phyloP scores from a whole-genome alignment of 2,329 filamentous ascomycete species.

The Xylaria sp. region DNA sequence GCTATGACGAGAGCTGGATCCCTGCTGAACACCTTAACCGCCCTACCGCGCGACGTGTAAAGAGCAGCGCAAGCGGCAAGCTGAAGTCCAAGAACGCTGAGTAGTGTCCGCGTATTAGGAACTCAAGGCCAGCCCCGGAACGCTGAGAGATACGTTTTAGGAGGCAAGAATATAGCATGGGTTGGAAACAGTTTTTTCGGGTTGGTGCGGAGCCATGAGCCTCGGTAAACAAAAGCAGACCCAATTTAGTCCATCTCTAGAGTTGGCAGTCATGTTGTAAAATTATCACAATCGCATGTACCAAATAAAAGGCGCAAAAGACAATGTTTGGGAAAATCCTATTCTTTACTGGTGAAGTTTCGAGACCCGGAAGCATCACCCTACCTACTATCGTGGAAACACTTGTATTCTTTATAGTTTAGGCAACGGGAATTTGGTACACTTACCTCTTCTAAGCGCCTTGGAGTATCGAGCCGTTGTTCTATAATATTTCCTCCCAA shows the following conservation, averaged over 20 bases:
- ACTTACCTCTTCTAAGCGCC: too few species aligned
- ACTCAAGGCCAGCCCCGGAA: background rate
- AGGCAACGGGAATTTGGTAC: background rate
- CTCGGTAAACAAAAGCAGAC: constrained; percentile 12
- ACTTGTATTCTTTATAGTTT: background rate
- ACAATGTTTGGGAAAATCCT: background rate
- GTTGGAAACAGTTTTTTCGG: constrained; percentile 14
- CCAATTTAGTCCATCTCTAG: constrained; percentile 1
- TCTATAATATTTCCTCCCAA: too few species aligned
- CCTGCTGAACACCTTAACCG: constrained; percentile 87
- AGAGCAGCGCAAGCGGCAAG: constrained; percentile 60
- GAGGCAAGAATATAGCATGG: constrained; percentile 12
- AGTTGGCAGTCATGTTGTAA: constrained; percentile 18
- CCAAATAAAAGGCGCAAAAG: constrained; percentile 19
- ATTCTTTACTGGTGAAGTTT: background rate
- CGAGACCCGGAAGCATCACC: background rate
- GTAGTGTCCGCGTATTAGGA: constrained; percentile 32
- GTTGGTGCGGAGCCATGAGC: background rate
- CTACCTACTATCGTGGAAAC: background rate
- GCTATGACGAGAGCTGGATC: constrained; percentile 94
- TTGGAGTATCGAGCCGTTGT: too few species aligned
- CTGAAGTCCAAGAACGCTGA: constrained; percentile 44
- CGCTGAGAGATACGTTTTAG: background rate
- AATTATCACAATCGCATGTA: constrained; percentile 14
- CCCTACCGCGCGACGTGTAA: constrained; percentile 72